Evolutionary conservation across 805 yeast genomes (phyloP), one percentile per base, ranked within the genome.

Genomic region (Lipomyces sp.): DNA sequence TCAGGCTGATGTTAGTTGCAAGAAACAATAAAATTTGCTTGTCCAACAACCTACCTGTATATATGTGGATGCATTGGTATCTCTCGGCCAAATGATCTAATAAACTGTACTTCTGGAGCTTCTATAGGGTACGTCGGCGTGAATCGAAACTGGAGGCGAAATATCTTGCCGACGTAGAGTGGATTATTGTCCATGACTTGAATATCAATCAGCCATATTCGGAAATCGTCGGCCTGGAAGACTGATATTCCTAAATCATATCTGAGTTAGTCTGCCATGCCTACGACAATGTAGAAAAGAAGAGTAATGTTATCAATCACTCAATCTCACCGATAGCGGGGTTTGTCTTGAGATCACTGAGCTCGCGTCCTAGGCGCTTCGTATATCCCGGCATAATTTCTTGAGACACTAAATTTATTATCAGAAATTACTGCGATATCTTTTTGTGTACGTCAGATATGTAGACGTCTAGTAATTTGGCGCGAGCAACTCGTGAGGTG

Each of bases 31-130:
- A 18, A 24, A 18, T n/a, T 11, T 39, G 8, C n/a, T 7, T 55
- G 13, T 3, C 29, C 5, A 10, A 42, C 33, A 29, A n/a, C 53
- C 1, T 33, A 67, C 70, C 88, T 83, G 73, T 89, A 89, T 2
- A 89, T 81, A 73, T 89, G 94, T 0, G 94, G 94, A 73, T 89
- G 92, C 2, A 87, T 71, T 0, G 94, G 94, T 2, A 89, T 82
- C 37, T 74, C 70, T 4, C 73, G 72, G 1, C 65, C 67, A 1
- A 29, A 53, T 1, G 73, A 66, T 2, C 63, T 70, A n/a, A 84
- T 73, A 73, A 87, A 87, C 66, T 82, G 79, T 1, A 85, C 88
- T 63, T 81, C 82, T 0, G 91, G 91, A 2, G 86, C 81, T 32
- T 79, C 82, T 50, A 87, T 85, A 0, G 91, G 91, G 67, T 87